phyloP scores from a whole-genome alignment of 75 land plant species.

The Sequoia sempervirens region DNA sequence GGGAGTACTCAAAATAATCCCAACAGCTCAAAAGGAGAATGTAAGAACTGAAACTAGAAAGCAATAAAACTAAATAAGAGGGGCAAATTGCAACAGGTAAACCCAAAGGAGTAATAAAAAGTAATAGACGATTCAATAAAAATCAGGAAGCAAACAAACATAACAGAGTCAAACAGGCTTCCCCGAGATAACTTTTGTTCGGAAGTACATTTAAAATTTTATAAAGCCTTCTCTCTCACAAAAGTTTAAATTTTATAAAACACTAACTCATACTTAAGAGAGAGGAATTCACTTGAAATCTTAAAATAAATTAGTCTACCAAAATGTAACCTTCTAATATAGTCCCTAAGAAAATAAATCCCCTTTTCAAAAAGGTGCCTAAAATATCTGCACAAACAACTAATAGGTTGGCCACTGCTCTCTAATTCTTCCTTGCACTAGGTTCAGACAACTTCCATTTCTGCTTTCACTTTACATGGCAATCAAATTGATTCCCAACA shows the following conservation, averaged over 20 bases:
- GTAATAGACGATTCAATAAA: not conserved
- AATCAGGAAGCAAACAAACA: not conserved
- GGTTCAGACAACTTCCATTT: not conserved
- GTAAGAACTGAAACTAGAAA: not conserved
- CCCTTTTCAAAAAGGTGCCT: not conserved
- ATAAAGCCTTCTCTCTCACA: too few species aligned
- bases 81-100: not conserved
- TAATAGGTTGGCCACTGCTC: not conserved
- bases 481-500: not conserved
- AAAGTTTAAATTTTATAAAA: too few species aligned
- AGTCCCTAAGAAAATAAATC: not conserved
- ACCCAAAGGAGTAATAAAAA: not conserved
- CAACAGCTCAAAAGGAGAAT: not conserved
- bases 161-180: not conserved
- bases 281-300: not conserved
- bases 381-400: not conserved
- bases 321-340: not conserved
- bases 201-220: not conserved
- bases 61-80: not conserved
- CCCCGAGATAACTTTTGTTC: not conserved
- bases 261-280: not conserved
- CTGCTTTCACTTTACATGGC: not conserved
- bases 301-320: not conserved
- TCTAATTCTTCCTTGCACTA: not conserved
- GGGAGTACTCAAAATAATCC: not conserved